Base-by-base conservation (phyloP, 2,329 filamentous ascomycete species). In the Passalora sequoiae region DNA sequence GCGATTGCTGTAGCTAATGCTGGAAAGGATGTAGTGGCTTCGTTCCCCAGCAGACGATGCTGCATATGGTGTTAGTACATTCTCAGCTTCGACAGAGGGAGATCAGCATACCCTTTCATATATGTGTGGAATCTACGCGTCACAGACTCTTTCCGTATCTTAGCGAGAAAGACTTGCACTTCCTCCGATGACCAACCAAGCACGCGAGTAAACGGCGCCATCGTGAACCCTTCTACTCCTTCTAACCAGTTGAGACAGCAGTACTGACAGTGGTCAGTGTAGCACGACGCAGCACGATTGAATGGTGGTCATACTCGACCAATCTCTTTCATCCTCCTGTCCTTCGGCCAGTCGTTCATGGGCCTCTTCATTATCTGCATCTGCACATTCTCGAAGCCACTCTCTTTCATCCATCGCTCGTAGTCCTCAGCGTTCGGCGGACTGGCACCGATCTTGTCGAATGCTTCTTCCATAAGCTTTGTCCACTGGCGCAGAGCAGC, bases 81-180 rank as follows among this genome's bases (percentile, higher is more conserved):
- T n/a, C n/a, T n/a, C n/a, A n/a, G n/a, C n/a, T n/a, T n/a, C n/a
- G n/a, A n/a, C n/a, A n/a, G n/a, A n/a, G n/a, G n/a, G n/a, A n/a
- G 10, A 1, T 38, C 2, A 13, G 40, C 44, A 16, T 30, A 51
- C 41, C 53, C 50, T 38, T 51, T 56, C 31, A 54, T 49, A 39
- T 51, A 56, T 33, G 49, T 49, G 25, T 56, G 51, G 12, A 47
- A 42, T 24, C 49, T 54, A 16, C 51, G 32, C 40, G 46, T 50
- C 4, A 44, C 32, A 19, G 69, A 57, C 9, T 69, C 60, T 37
- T 66, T 67, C 28, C 68, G 53, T 4, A 71, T 60, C 38, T 66
- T 57, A 3, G 69, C 67, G n/a, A 72, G 56, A 32, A 70, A 67
- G 12, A 71, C 66, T 30, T 69, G 63, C 7, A 71, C 66, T 46